Evolutionary conservation across 192 early-diverging fungal genomes (phyloP), one percentile per base, ranked within the genome.

Genomic region (Coemansia guatemalensis): DNA sequence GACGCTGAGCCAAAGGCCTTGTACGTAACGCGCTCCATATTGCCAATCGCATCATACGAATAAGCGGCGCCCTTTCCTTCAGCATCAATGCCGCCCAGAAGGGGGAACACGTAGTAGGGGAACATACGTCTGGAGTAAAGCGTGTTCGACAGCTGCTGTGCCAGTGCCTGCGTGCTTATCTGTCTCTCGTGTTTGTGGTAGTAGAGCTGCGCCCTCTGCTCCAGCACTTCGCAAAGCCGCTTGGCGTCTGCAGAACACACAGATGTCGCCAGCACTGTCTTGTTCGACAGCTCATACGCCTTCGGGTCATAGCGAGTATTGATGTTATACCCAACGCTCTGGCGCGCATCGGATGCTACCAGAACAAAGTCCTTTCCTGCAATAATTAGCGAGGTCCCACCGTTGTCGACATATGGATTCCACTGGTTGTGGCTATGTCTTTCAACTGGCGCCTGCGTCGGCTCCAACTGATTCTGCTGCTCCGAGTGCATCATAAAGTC

Each of bases 71-170:
- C 97, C 57, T 90, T 85, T 12, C 94, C 97, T 22, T 95, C 79
- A 61, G 87, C 83, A 66, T 96, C 95, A 12, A 99, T 51, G 25
- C 97, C 97, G 4, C 92, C 95, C 55, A 99, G 64, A 20, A 94
- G 85, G 72, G 90, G 91, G 76, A 90, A 94, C 68, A 86, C 86
- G 71, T 96, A 97, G 82, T 96, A 98, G 1, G 96, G 95, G 85
- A 99, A 98, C 80, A 98, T 97, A 17, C 97, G 88, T 60, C 89
- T 91, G 41, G 80, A 80, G 71, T 99, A 99, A 32, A 99, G 80
- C 58, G 92, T 93, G 48, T 88, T 93, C 6, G 91, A 91, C 8
- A 99, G 83, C 92, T 97, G 88, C 81, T 98, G 97, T 7, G 96
- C 96, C 56, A 96, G 74, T 3, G 97, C 95, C 22, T 85, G 77